Evolutionary conservation across 2,329 filamentous ascomycete species (phyloP).

Genomic region (Claviceps sp.): DNA sequence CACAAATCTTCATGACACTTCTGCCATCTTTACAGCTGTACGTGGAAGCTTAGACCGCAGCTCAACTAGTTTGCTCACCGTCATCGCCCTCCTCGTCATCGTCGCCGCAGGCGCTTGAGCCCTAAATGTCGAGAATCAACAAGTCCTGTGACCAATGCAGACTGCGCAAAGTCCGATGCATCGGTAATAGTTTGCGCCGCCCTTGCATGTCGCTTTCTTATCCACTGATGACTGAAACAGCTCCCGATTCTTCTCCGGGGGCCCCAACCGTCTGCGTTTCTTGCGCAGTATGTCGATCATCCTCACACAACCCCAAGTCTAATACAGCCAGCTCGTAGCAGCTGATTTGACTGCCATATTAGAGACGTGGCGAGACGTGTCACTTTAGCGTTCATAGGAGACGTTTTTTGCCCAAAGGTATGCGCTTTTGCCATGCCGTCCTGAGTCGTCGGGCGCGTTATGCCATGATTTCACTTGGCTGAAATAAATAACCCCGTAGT

Average conservation of each 20-base stretch:
- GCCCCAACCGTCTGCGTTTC: conserved; percentile 1
- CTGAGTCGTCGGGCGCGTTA: neutral
- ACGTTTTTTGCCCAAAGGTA: conserved; percentile 4
- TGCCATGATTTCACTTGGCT: neutral
- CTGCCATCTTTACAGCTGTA: too few species aligned
- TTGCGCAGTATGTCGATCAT: conserved; percentile 1
- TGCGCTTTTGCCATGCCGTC: neutral
- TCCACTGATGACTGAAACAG: neutral
- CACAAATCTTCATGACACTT: too few species aligned
- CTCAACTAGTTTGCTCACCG: neutral
- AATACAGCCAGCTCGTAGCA: neutral
- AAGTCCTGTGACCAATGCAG: conserved; percentile 13
- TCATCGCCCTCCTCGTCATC: neutral
- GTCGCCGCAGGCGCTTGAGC: neutral
- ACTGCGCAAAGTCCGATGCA: conserved; percentile 11
- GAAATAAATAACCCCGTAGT: neutral
- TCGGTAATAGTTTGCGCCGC: conserved; percentile 5
- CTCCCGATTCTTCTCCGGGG: neutral
- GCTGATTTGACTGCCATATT: neutral
- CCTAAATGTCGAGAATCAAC: conserved; percentile 4
- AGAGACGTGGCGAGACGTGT: conserved; percentile 3
- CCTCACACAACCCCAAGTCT: neutral
- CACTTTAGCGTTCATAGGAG: conserved; percentile 2
- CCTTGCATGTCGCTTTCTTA: neutral
- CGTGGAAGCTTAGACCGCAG: too few species aligned